phyloP scores from a whole-genome alignment of 192 early-diverging fungal genomes.

The Rhizoclosmatium globosum region DNA sequence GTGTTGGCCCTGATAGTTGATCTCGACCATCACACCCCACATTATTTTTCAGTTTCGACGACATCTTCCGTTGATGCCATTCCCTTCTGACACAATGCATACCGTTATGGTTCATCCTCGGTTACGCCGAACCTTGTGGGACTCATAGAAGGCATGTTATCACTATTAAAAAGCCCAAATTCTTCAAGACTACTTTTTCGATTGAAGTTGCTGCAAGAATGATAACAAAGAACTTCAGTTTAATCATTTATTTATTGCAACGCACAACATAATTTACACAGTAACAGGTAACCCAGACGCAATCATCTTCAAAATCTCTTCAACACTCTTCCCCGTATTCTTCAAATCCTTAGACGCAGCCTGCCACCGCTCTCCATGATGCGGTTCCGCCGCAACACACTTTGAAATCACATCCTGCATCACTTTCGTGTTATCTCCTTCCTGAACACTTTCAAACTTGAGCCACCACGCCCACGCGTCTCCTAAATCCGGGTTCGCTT shows the following conservation, averaged over 20 bases:
- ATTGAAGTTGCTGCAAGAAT: background rate
- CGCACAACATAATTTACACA: constrained; percentile 20
- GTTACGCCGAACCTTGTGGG: background rate
- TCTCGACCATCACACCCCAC: no score
- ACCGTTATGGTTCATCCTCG: background rate
- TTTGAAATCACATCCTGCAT: constrained; percentile 64
- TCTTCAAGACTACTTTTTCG: background rate
- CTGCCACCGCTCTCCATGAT: constrained; percentile 92
- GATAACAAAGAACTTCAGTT: background rate
- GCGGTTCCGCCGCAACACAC: constrained; percentile 83
- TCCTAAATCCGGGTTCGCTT: constrained; percentile 85
- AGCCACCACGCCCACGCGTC: constrained; percentile 97
- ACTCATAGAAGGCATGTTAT: background rate
- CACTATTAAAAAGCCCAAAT: background rate
- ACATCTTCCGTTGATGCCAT: no score
- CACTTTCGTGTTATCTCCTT: constrained; percentile 68
- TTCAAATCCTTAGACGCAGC: constrained; percentile 76
- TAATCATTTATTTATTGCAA: background rate
- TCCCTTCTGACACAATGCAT: background rate
- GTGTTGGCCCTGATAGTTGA: background rate
- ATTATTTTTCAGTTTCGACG: no score
- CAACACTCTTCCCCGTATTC: constrained; percentile 71
- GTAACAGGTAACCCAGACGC: constrained; percentile 43
- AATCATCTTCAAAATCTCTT: constrained; percentile 63
- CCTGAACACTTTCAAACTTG: constrained; percentile 82